phyloP scores from a whole-genome alignment of 371 early-diverging fungal genomes.

The Coemansia sp. region DNA sequence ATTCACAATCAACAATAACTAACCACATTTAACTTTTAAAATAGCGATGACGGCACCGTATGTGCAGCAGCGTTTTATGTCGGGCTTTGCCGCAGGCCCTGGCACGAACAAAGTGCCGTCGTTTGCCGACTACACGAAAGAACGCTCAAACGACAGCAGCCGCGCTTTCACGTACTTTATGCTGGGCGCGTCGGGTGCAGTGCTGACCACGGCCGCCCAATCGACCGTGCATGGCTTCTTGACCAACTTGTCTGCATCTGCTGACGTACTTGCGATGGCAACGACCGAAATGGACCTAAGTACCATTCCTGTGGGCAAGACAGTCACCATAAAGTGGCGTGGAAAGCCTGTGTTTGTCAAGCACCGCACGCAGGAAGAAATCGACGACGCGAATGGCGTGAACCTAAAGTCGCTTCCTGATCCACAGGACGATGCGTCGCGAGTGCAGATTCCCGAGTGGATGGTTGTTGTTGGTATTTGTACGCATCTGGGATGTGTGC shows the following conservation, averaged over 20 bases:
- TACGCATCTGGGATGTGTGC: slow-evolving; percentile 98
- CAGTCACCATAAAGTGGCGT: slow-evolving; percentile 96
- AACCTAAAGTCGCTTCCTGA: slow-evolving; percentile 80
- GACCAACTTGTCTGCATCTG: slow-evolving; percentile 90
- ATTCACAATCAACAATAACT: neutral
- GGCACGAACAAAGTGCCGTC: slow-evolving; percentile 51
- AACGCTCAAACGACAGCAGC: slow-evolving; percentile 65
- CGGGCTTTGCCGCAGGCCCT: slow-evolving; percentile 51
- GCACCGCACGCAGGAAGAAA: slow-evolving; percentile 93
- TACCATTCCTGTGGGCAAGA: slow-evolving; percentile 94
- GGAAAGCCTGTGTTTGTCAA: slow-evolving; percentile 98
- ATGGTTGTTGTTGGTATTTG: slow-evolving; percentile 96
- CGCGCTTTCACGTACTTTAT: slow-evolving; percentile 89
- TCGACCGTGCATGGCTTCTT: slow-evolving; percentile 88
- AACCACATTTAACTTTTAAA: neutral
- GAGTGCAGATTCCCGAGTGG: slow-evolving; percentile 93
- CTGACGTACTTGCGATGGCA: slow-evolving; percentile 96
- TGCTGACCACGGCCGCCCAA: slow-evolving; percentile 87
- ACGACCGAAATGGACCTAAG: slow-evolving; percentile 93
- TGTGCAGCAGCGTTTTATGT: slow-evolving; percentile 53
- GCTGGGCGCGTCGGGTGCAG: slow-evolving; percentile 86
- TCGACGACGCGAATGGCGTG: slow-evolving; percentile 87
- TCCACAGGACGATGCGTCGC: slow-evolving; percentile 88
- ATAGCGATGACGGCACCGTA: slow-evolving; percentile 25
- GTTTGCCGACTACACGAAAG: slow-evolving; percentile 54